Conservation (phyloP, 371 early-diverging fungal species). For the Haplosporangium sp. region DNA sequence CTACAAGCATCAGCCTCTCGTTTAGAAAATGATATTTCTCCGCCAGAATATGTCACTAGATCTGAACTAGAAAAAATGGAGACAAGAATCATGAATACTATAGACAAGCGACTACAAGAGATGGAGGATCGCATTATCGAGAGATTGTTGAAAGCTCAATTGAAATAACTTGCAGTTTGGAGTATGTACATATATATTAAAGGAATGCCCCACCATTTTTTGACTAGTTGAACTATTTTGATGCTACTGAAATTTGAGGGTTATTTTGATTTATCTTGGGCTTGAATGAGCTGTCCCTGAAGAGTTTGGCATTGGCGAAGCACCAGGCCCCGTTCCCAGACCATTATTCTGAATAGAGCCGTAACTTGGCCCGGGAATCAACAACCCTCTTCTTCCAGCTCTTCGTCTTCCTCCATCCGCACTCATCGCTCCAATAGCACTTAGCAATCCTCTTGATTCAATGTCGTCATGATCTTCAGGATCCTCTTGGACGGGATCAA, state of each 20-base stretch:
- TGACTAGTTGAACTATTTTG: background rate
- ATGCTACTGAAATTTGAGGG: background rate
- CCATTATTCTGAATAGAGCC: constrained; percentile 27
- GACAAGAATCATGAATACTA: constrained; percentile 28
- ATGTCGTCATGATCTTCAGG: constrained; percentile 42
- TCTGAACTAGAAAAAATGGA: constrained; percentile 35
- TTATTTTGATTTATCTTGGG: background rate
- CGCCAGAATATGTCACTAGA: constrained; percentile 24
- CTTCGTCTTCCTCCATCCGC: constrained; percentile 35
- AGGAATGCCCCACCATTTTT: background rate
- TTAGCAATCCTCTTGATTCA: constrained; percentile 37
- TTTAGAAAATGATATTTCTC: background rate
- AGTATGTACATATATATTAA: background rate
- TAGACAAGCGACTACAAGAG: constrained; percentile 29
- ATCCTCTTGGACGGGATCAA: constrained; percentile 32
- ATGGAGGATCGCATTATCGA: constrained; percentile 39
- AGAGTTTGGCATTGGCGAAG: background rate
- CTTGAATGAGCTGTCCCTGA: background rate
- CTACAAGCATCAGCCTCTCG: background rate
- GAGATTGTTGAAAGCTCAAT: constrained; percentile 15
- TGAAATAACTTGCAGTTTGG: background rate
- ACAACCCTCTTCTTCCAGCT: constrained; percentile 36
- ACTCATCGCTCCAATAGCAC: constrained; percentile 34
- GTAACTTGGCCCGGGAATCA: constrained; percentile 48
- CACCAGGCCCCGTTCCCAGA: constrained; percentile 18